Percentiles rank a stretch among this genome's conserved stretches.
Evolutionary conservation across 139 green algal species (phyloP).

Genomic region (Astrephomene gubernaculifera): DNA sequence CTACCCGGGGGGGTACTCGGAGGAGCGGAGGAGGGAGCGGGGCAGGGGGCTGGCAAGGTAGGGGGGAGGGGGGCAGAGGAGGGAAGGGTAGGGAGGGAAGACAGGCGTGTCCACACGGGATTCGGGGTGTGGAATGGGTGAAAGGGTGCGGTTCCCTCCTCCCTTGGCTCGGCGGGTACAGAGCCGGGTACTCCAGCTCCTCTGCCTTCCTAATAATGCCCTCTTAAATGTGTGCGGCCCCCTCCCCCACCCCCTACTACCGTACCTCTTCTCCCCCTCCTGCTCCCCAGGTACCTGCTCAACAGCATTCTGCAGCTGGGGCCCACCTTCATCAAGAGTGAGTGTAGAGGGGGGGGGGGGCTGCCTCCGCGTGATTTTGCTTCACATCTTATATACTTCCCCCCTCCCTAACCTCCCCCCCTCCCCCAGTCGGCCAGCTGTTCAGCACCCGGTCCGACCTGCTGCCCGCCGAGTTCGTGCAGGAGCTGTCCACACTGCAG

Average conservation of each 20-base stretch:
- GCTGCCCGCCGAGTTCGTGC: constrained; percentile 86
- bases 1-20: constrained; percentile 78
- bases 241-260: not conserved
- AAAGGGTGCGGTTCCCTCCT: not conserved
- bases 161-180: not conserved
- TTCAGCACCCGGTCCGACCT: constrained; percentile 84
- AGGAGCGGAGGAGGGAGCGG: constrained; percentile 65
- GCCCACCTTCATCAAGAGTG: constrained; percentile 89
- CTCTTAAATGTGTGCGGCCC: not conserved
- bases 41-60: constrained; percentile 58
- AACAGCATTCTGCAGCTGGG: constrained; percentile 80
- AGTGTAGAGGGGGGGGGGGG: not conserved
- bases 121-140: not conserved
- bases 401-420: not conserved
- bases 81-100: not conserved
- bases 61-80: not conserved
- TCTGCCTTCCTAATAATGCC: not conserved
- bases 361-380: not conserved
- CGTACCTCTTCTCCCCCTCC: not conserved
- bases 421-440: constrained; percentile 73
- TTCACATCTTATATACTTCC: not conserved
- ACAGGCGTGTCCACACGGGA: not conserved
- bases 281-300: constrained; percentile 64
- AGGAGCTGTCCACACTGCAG: constrained; percentile 93
- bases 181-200: not conserved